Evolutionary conservation across 768 basidiomycete genomes (phyloP), one percentile per base, ranked within the genome.

Genomic region (Calocera viscosa): DNA sequence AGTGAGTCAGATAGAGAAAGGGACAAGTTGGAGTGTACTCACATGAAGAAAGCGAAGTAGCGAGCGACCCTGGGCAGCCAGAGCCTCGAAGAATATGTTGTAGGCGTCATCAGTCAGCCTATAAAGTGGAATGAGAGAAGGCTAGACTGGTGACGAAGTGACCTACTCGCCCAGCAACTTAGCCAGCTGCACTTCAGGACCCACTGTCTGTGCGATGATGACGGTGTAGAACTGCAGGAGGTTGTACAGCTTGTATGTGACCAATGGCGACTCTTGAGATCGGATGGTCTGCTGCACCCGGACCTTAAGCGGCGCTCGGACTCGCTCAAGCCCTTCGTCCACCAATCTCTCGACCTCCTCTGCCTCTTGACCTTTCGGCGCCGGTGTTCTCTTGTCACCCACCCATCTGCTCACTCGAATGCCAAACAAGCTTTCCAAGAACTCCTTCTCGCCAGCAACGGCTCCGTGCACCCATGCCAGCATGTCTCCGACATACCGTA

Each of bases 381-480:
- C 76, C 75, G 68, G 82, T 84, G 66, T 78, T 77, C 65, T 88
- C 77, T 32, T 86, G 81, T 68, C 86, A 83, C 68, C 95, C 83
- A 67, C 94, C 86, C 92, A 94, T 88, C 73, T 87, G 77, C 68
- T 75, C 1, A 65, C 80, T 64, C 80, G 82, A 64, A 93, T 72
- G 5, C 84, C 88, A 69, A 98, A 97, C 28, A 98, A 75, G 35
- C 85, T 81, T 72, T 97, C 94, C 24, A 99, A 81, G 72, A 94
- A 94, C 77, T 98, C 96, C 49, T 87, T 87, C 73, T 99, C 96
- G 1, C 90, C 90, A 0, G 96, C 96, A 68, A 96, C 92, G 0
- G 89, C 84, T 69, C 98, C 95, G 76, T 99, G 95, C 0, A 97
- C 87, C 95, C 95, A 97, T 0, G 94, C 95, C 8, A 98, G 85